These are phyloP conservation scores for Ceratopteris richardii DNA, from an alignment of 75 land plant genomes.

Conservation along the genomic window DNA sequence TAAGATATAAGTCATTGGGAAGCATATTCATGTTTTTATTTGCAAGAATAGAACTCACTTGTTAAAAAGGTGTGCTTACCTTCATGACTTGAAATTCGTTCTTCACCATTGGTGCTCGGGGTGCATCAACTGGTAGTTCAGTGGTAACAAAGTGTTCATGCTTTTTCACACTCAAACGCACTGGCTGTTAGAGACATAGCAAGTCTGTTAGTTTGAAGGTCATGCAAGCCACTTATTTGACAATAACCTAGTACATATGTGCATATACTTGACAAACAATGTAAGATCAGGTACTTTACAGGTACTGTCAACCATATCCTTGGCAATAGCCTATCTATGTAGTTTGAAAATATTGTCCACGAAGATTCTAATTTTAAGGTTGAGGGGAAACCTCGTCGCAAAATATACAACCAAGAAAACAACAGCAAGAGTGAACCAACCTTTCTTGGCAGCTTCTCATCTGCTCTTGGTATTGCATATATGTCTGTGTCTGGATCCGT, in stretches of 20 bases:
- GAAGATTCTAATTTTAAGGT: too few species aligned
- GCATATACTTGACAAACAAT: too few species aligned
- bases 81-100: slow-evolving; percentile 49
- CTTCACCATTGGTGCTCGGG: slow-evolving; percentile 75
- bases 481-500: slow-evolving; percentile 96
- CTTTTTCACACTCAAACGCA: slow-evolving; percentile 62
- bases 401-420: neutral
- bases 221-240: neutral
- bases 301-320: too few species aligned
- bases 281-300: too few species aligned
- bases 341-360: too few species aligned
- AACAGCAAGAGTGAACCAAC: slow-evolving; percentile 18
- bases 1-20: too few species aligned
- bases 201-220: neutral
- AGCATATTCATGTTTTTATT: neutral
- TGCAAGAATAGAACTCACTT: neutral
- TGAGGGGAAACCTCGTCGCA: neutral
- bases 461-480: slow-evolving; percentile 82
- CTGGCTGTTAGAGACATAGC: slow-evolving; percentile 36
- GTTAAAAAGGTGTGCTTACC: slow-evolving; percentile 21
- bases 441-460: slow-evolving; percentile 90
- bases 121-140: slow-evolving; percentile 78
- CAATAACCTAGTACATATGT: too few species aligned
- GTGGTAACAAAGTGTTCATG: slow-evolving; percentile 59
- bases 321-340: too few species aligned